Base-by-base conservation (phyloP, 2,329 filamentous ascomycete genomes). In the Fusarium citri region DNA sequence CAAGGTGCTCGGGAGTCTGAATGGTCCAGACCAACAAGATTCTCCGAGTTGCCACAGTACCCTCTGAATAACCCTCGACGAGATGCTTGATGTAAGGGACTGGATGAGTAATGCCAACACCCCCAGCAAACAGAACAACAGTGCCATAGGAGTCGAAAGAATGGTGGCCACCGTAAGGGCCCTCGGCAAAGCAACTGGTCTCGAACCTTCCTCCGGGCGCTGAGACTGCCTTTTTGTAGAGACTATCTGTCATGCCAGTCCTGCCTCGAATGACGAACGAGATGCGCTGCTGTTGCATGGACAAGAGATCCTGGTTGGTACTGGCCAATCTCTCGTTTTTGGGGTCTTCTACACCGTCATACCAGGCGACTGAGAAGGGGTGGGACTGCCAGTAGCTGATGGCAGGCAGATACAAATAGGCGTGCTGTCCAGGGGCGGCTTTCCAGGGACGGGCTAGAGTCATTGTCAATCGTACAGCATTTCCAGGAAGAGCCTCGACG, bases 351-450 rank as follows among this genome's bases (percentile, higher is more conserved):
- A 83, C 85, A 66, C 93, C 90, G 64, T 93, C 90, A 69, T 88
- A 90, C 92, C 92, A 95, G 37, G 91, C 91, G 45, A 94, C 84
- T 5, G 91, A 93, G 82, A 94, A 94, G 2, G 92, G 92, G 76
- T 95, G 92, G 48, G 91, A 93, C 72, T 92, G 91, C 87, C 88
- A 91, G 66, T 89, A 84, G 68, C 91, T 91, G 74, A 94, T 83
- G 8, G 85, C 83, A 10, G 92, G 92, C 80, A 95, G 87, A 81
- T 94, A 94, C 22, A 95, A 81, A 78, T 94, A 95, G 37, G 92
- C 90, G 77, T 95, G 92, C 79, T 94, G 91, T 37, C 92, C 92
- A 0, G 92, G 89, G 63, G 85, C 84, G 84, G 93, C 93, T 42
- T 82, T 86, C 91, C 92, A 94, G n/a, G 91, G 91, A 46, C 91